phyloP scores from a whole-genome alignment of 192 early-diverging fungal species.

The Geosiphon pyriformis region DNA sequence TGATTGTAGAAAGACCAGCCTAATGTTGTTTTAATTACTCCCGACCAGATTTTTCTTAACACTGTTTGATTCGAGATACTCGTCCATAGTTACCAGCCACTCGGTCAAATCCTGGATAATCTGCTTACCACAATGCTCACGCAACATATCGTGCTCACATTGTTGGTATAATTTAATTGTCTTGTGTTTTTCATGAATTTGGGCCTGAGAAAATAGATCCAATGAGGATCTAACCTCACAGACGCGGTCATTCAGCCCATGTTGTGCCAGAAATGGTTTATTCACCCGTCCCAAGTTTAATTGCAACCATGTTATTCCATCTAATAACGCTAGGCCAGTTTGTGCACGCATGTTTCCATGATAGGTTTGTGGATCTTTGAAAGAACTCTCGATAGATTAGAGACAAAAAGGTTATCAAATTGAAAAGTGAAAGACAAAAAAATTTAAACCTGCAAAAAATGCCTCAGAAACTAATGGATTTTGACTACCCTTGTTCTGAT shows the following conservation, averaged over 20 bases:
- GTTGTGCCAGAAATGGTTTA: conserved; percentile 18
- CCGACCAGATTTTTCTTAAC: too few species aligned
- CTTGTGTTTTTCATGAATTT: conserved; percentile 5
- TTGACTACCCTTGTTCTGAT: conserved; percentile 1
- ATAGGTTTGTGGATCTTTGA: conserved; percentile 16
- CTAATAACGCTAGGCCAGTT: conserved; percentile 5
- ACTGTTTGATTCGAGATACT: neutral
- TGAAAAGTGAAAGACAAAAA: neutral
- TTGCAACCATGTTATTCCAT: conserved; percentile 2
- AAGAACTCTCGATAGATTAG: neutral
- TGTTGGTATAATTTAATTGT: conserved; percentile 9
- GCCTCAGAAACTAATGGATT: conserved; percentile 7
- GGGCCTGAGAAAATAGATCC: conserved; percentile 9
- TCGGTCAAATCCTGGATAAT: conserved; percentile 5
- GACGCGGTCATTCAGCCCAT: conserved; percentile 16
- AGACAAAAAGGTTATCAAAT: neutral
- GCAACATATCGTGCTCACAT: conserved; percentile 19
- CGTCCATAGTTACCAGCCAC: neutral
- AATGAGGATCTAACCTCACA: neutral
- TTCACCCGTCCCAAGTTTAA: conserved; percentile 2
- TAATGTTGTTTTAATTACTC: too few species aligned
- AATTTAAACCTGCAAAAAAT: neutral
- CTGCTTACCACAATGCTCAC: neutral
- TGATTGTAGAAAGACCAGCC: too few species aligned
- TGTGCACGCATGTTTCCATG: conserved; percentile 10